A percentile compares a stretch with the other conserved stretches of the same genome.
Evolutionary conservation across 805 yeast genomes (phyloP).

Genomic region (Candida multigemmis): DNA sequence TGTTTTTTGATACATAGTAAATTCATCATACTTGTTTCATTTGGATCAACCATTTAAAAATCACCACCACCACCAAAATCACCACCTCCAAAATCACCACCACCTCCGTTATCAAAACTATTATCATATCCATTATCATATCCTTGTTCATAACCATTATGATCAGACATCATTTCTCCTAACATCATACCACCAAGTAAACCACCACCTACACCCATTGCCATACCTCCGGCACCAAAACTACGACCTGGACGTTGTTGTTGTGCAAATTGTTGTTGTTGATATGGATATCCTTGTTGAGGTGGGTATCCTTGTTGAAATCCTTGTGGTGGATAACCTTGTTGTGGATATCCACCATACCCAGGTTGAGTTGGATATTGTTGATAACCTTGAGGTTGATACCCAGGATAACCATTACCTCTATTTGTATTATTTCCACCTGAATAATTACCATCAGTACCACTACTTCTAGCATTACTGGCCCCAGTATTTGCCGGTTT

Average conservation of each 20-base stretch:
- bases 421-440: slow-evolving; percentile 3
- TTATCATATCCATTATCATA: slow-evolving; percentile 5
- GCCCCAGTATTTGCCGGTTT: slow-evolving; percentile 2
- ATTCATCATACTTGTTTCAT: no score
- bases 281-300: slow-evolving; percentile 12
- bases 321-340: slow-evolving; percentile 18
- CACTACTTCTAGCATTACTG: slow-evolving; percentile 1
- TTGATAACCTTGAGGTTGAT: slow-evolving; percentile 14
- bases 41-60: no score
- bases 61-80: slow-evolving; percentile 10
- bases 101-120: slow-evolving; percentile 17
- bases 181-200: slow-evolving; percentile 51
- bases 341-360: slow-evolving; percentile 23
- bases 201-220: slow-evolving; percentile 43
- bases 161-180: slow-evolving; percentile 32
- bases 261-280: slow-evolving; percentile 9
- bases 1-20: no score
- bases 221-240: slow-evolving; percentile 41
- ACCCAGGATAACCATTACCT: slow-evolving; percentile 9
- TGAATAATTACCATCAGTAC: slow-evolving; percentile 1
- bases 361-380: slow-evolving; percentile 16
- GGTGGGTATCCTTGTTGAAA: slow-evolving; percentile 20
- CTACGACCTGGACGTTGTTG: slow-evolving; percentile 23
- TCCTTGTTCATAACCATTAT: slow-evolving; percentile 20
- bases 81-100: slow-evolving; percentile 29